Conservation (phyloP, 2,329 filamentous ascomycete species). For the Parasarocladium wereldwijsianum region DNA sequence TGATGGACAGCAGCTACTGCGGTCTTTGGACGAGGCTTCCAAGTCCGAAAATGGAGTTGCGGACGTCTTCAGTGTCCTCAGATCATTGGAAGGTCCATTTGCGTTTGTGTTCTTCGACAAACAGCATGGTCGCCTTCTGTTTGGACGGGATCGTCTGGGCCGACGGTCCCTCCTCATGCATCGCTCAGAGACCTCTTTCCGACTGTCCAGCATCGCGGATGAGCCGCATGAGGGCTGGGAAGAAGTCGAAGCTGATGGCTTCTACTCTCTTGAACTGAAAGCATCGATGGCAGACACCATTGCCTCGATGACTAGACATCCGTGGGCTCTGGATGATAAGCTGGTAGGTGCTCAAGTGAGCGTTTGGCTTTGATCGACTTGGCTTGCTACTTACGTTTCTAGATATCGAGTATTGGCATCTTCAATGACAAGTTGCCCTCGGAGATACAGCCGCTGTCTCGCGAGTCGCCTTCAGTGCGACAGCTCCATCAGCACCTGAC, state of each 20-base stretch:
- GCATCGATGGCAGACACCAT: conserved; percentile 10
- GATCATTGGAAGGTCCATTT: conserved; percentile 65
- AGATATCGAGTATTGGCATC: conserved; percentile 38
- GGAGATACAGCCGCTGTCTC: conserved; percentile 10
- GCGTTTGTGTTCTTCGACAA: conserved; percentile 76
- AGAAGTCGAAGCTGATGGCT: conserved; percentile 74
- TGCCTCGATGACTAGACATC: conserved; percentile 22
- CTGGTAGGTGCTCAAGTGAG: conserved; percentile 4
- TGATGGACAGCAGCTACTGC: conserved; percentile 60
- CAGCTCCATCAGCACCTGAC: conserved; percentile 38
- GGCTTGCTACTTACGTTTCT: conserved; percentile 24
- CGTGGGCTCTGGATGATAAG: conserved; percentile 22
- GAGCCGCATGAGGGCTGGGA: conserved; percentile 39
- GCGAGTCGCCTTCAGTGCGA: conserved; percentile 32
- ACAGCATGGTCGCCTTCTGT: conserved; percentile 49
- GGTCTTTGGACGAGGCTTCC: conserved; percentile 35
- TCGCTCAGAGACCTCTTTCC: conserved; percentile 27
- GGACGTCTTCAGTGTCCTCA: conserved; percentile 35
- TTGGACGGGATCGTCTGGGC: conserved; percentile 76
- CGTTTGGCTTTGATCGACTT: conserved; percentile 3
- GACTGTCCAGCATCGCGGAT: conserved; percentile 59
- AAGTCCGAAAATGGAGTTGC: conserved; percentile 9
- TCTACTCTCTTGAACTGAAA: conserved; percentile 52
- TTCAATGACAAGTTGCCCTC: conserved; percentile 34
- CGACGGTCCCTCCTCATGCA: conserved; percentile 64